These are phyloP conservation scores for Cutaneotrichosporon dermatis DNA, from an alignment of 1,284 basidiomycete genomes.

Conservation along the genomic window DNA sequence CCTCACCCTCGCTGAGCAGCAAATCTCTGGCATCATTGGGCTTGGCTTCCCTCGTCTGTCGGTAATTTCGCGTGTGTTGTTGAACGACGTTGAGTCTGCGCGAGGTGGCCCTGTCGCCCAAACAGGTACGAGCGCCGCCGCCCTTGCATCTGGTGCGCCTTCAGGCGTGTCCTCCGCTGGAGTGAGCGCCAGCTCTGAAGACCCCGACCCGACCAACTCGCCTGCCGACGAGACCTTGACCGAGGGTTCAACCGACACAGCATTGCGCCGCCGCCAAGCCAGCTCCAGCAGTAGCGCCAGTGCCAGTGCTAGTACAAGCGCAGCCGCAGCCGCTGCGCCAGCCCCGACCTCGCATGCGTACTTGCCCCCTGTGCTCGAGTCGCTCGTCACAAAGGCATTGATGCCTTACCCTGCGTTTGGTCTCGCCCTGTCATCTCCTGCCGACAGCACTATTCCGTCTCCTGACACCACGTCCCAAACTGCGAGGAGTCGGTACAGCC, in stretches of 20 bases:
- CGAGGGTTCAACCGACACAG: too few relatives aligned
- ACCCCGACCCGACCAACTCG: too few relatives aligned
- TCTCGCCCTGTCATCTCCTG: slow-evolving; percentile 31
- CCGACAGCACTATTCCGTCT: slow-evolving; percentile 1
- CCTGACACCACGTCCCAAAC: background rate
- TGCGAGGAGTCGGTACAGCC: slow-evolving; percentile 18
- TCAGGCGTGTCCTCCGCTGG: too few relatives aligned
- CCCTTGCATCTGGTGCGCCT: too few relatives aligned
- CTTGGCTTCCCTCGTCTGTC: slow-evolving; percentile 48
- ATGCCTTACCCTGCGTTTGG: slow-evolving; percentile 39
- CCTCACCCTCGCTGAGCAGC: slow-evolving; percentile 41
- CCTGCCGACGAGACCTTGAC: too few relatives aligned
- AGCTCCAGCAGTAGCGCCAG: background rate
- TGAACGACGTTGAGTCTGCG: slow-evolving; percentile 2
- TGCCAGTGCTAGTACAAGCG: background rate
- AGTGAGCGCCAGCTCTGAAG: too few relatives aligned
- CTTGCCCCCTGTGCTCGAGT: slow-evolving; percentile 37
- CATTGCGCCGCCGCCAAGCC: too few relatives aligned
- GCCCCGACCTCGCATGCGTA: slow-evolving; percentile 19
- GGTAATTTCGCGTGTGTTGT: slow-evolving; percentile 14
- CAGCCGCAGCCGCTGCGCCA: background rate
- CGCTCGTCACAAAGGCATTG: slow-evolving; percentile 24
- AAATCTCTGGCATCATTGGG: slow-evolving; percentile 48
- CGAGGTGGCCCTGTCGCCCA: too few relatives aligned
- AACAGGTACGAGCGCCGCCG: too few relatives aligned